A percentile compares a stretch with the other conserved stretches of the same genome.
These are phyloP conservation scores for Talaromyces liani DNA, from an alignment of 495 filamentous ascomycete genomes.

Conservation along the genomic window DNA sequence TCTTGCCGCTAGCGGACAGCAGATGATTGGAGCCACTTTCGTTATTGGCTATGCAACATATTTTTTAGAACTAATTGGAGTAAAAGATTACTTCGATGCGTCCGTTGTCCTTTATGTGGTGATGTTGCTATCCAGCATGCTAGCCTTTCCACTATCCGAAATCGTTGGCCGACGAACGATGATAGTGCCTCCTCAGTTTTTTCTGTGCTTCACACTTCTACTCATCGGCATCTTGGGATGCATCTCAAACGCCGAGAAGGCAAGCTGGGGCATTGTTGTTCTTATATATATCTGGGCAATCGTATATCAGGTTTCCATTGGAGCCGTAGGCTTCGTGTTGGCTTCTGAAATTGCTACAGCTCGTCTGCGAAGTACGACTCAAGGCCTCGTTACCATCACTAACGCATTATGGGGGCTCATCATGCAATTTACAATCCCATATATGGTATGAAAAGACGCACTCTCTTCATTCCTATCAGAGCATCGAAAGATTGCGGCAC, in stretches of 20 bases:
- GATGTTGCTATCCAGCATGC: conserved; percentile 15
- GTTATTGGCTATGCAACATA: conserved; percentile 20
- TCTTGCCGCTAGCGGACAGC: conserved; percentile 14
- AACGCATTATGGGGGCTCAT: conserved; percentile 16
- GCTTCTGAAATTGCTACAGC: conserved; percentile 17
- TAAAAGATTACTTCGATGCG: conserved; percentile 17
- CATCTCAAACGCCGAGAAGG: conserved; percentile 11
- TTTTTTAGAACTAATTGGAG: conserved; percentile 16
- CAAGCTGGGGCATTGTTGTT: conserved; percentile 16
- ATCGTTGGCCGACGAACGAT: conserved; percentile 17
- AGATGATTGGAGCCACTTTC: conserved; percentile 19
- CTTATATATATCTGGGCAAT: conserved; percentile 19
- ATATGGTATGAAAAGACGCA: conserved; percentile 13
- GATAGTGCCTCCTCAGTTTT: conserved; percentile 15
- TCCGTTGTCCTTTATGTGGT: conserved; percentile 14
- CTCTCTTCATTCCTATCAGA: background rate
- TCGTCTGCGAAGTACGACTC: conserved; percentile 14
- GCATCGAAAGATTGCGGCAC: background rate
- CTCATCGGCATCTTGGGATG: conserved; percentile 16
- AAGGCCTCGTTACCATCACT: conserved; percentile 17
- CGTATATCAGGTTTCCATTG: conserved; percentile 17
- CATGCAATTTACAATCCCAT: conserved; percentile 19
- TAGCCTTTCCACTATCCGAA: conserved; percentile 17
- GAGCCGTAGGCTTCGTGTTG: conserved; percentile 15
- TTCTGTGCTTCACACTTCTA: conserved; percentile 14